Conservation (phyloP, 1,284 basidiomycete genomes). For the Taiwanofungus camphoratus region DNA sequence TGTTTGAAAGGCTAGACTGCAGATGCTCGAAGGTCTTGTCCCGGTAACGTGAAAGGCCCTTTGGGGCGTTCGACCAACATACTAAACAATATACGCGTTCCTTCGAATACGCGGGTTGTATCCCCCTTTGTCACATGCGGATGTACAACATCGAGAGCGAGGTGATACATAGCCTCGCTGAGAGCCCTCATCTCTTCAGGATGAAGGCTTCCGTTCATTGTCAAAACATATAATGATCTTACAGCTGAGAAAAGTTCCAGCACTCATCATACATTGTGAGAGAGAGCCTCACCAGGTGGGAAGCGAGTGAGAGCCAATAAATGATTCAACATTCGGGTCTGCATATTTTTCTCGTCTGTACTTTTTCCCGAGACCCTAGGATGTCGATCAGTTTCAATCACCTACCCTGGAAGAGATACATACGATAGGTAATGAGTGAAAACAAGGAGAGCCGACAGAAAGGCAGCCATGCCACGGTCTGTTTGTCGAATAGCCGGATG, state of each 20-base stretch:
- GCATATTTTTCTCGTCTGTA: conserved; percentile 2
- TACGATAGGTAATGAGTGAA: conserved; percentile 10
- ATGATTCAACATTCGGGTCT: conserved; percentile 5
- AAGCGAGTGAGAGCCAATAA: conserved; percentile 6
- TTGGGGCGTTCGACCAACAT: conserved; percentile 8
- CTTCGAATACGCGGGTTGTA: conserved; percentile 4
- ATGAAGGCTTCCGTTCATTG: conserved; percentile 4
- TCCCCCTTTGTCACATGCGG: conserved; percentile 2
- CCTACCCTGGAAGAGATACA: no score
- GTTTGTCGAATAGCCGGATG: conserved; percentile 7
- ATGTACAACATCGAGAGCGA: conserved; percentile 3
- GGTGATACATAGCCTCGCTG: conserved; percentile 9
- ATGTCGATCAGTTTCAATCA: no score
- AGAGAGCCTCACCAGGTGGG: conserved; percentile 8
- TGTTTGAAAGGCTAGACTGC: neutral
- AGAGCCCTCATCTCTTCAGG: conserved; percentile 7
- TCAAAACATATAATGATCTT: conserved; percentile 6
- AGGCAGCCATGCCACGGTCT: conserved; percentile 9
- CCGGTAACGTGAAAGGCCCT: conserved; percentile 2
- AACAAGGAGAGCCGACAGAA: conserved; percentile 8
- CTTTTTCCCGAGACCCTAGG: neutral
- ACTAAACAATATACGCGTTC: conserved; percentile 7
- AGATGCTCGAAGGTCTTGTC: neutral
- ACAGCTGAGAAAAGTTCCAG: conserved; percentile 2
- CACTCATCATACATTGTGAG: no score